Percentiles rank a stretch among this genome's conserved stretches.
Evolutionary conservation across 305 asterid genomes (phyloP).

Genomic region (Rubia peregrina): DNA sequence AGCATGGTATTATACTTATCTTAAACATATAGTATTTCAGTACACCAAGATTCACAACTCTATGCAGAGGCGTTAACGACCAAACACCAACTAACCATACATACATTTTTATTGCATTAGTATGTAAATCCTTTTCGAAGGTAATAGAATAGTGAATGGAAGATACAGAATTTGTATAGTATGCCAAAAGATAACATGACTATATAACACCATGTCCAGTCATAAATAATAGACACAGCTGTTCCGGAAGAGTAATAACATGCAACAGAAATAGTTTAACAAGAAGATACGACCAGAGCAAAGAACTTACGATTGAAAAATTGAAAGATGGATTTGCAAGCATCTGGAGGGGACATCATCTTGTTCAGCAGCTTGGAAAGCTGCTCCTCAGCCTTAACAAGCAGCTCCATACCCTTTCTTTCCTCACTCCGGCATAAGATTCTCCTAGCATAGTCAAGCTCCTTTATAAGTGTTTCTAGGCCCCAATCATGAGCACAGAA

Average conservation of each 20-base stretch:
- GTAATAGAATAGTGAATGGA: too few relatives aligned
- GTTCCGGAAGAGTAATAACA: not conserved
- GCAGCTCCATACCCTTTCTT: conserved; percentile 70
- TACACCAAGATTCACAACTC: not conserved
- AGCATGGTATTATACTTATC: not conserved
- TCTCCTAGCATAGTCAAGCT: conserved; percentile 32
- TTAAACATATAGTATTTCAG: not conserved
- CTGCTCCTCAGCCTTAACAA: conserved; percentile 63
- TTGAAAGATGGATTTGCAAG: conserved; percentile 55
- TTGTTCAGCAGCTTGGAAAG: conserved; percentile 52
- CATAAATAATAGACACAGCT: not conserved
- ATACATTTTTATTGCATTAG: not conserved
- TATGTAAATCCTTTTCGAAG: not conserved
- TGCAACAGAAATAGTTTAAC: not conserved
- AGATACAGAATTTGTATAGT: too few relatives aligned
- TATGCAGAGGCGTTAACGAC: too few relatives aligned
- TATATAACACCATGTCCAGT: not conserved
- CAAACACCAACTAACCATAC: not conserved
- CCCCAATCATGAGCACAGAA: conserved; percentile 78
- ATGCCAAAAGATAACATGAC: not conserved
- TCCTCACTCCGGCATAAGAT: conserved; percentile 72
- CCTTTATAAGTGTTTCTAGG: conserved; percentile 47
- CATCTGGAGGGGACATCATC: conserved; percentile 61
- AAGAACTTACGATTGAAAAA: conserved; percentile 69
- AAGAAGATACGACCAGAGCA: conserved; percentile 3